Evolutionary conservation across 768 basidiomycete genomes (phyloP), one percentile per base, ranked within the genome.

Genomic region (Tephrocybe sp.): DNA sequence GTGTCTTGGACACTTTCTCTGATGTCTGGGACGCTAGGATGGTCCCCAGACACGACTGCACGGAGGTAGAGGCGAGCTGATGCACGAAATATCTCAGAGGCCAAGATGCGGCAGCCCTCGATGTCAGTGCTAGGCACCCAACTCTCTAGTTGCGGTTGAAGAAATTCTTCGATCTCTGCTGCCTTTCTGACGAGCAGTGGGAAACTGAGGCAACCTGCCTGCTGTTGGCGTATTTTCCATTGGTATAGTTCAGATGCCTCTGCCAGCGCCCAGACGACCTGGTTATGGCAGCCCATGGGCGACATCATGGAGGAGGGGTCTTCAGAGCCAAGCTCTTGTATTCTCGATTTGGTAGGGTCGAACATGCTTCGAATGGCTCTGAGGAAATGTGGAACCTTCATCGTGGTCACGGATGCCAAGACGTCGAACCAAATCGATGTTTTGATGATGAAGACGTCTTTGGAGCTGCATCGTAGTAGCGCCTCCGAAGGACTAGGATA

Each of bases 381-480:
- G 31, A 85, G 65, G 64, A 90, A 83, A 41, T 71, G 70, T 9
- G 90, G 88, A 3, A 67, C 56, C 54, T 74, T 57, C 53, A 75
- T 70, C n/a, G 78, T 82, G n/a, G 88, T 88, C 43, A 85, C 77
- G 1, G 84, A 81, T 6, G 87, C 88, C 44, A 91, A 75, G 29
- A 91, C 87, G 62, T 92, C 90, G 64, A 91, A 90, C 90, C 90
- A 92, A 47, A 91, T 82, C 13, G 86, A 82, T 22, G 89, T 86
- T 65, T 89, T 89, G 68, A 91, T 76, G 61, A 91, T 83, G 66
- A 91, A 91, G 68, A 78, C 64, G 70, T 75, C 68, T 71, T 80
- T 72, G 72, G 75, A 18, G 61, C 55, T 55, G 56, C 77, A 81
- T 13, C 53, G 48, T 27, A 70, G 50, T 11, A 88, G 71, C 6